These are phyloP conservation scores for Colletotrichum orchidophilum DNA, from an alignment of 2,329 filamentous ascomycete species.

Conservation along the genomic window DNA sequence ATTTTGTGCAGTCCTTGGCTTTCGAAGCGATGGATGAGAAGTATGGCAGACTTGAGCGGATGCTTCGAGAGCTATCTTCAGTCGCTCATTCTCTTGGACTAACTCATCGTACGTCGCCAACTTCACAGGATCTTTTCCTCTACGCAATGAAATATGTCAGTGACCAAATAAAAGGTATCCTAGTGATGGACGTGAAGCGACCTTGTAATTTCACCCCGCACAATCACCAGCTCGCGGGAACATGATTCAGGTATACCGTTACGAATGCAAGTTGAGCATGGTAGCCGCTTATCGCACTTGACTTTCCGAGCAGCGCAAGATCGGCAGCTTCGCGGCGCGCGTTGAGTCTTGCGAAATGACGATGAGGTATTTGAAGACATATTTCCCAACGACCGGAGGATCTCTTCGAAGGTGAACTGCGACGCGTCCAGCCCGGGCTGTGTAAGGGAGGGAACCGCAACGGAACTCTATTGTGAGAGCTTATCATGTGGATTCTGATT, in stretches of 20 bases:
- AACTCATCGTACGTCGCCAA: not conserved
- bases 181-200: not conserved
- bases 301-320: not conserved
- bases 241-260: not conserved
- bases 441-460: too few relatives aligned
- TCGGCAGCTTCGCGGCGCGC: not conserved
- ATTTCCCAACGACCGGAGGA: not conserved
- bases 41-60: not conserved
- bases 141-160: not conserved
- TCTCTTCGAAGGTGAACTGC: not conserved
- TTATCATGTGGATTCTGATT: too few relatives aligned
- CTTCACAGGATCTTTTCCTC: not conserved
- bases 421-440: not conserved
- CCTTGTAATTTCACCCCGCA: not conserved
- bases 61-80: not conserved
- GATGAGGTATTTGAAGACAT: not conserved
- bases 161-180: not conserved
- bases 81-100: not conserved
- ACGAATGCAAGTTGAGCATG: not conserved
- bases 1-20: not conserved
- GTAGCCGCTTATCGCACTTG: not conserved
- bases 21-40: not conserved
- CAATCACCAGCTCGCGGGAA: not conserved
- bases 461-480: too few relatives aligned
- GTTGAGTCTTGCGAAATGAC: not conserved